Conservation (phyloP, 2,329 filamentous ascomycete species). For the Calonectria hongkongensis region DNA sequence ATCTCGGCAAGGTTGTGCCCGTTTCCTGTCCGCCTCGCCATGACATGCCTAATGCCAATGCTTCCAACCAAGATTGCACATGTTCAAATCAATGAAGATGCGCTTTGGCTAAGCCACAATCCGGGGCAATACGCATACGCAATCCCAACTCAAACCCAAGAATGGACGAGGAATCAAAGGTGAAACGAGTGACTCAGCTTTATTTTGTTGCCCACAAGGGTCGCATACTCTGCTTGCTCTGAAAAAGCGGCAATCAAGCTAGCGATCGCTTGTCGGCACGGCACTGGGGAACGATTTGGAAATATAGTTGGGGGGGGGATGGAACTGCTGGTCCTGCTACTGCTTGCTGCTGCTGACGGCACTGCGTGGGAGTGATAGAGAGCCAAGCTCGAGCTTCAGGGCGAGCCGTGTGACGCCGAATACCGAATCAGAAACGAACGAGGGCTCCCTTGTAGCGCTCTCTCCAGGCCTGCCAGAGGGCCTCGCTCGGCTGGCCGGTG, state of each 20-base stretch:
- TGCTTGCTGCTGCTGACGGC: not conserved
- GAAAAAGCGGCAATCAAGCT: constrained; percentile 39
- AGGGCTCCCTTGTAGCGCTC: constrained; percentile 17
- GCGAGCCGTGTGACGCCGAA: constrained; percentile 37
- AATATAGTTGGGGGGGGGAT: not conserved
- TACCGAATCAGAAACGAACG: constrained; percentile 22
- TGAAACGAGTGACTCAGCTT: constrained; percentile 34
- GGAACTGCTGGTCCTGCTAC: not conserved
- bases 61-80: constrained; percentile 3
- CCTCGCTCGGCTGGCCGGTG: constrained; percentile 46
- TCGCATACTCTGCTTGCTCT: constrained; percentile 1
- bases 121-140: constrained; percentile 18
- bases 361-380: not conserved
- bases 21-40: constrained; percentile 2
- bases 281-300: constrained; percentile 30
- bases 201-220: constrained; percentile 23
- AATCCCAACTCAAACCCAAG: not conserved
- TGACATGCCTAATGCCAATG: constrained; percentile 14
- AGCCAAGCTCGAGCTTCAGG: constrained; percentile 36
- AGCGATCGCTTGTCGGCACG: constrained; percentile 30
- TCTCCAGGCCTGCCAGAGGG: not conserved
- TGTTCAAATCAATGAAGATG: not conserved
- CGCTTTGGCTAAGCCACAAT: constrained; percentile 27
- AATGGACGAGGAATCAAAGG: not conserved
- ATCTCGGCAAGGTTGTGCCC: constrained; percentile 24